Evolutionary conservation across 1,139 yeast genomes (phyloP), one percentile per base, ranked within the genome.

Genomic region (Barnettozyma hawaiiensis): DNA sequence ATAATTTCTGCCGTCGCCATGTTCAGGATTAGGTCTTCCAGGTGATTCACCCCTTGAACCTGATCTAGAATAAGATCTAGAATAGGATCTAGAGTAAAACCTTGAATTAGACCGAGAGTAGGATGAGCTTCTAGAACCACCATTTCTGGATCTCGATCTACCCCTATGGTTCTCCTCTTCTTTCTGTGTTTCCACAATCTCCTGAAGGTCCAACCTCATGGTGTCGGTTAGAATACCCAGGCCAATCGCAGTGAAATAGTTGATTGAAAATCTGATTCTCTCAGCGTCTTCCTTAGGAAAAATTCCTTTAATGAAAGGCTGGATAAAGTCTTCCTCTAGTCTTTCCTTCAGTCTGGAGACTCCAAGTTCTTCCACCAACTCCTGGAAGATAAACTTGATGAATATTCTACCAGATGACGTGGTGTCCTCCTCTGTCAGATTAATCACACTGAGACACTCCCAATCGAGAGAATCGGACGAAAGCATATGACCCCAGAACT

Each of bases 211-310:
- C 10, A 67, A 71, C 63, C 98, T 74, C 95, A 89, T 84, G 10
- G 67, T 75, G 39, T 87, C 96, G 0, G 97, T 90, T 46, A 92
- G 60, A 2, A 75, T 72, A 39, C 97, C 97, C 42, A 90, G 62
- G 0, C 95, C 95, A 52, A 92, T 87, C 2, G 97, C 96, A 0
- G 97, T 90, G 63, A 90, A 92, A 60, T 74, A 92, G 58, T 92
- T 92, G 59, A 90, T 87, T 2, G 95, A 76, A 59, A 89, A 92
- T 46, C 94, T 67, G 11, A 81, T 65, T 45, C 80, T 70, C n/a
- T 82, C 86, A 0, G 74, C 67, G 49, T 73, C 71, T 19, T 57
- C 57, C 2, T 41, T 43, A 29, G 77, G 69, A 54, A 66, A 57
- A 44, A 78, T 58, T 6, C 82, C 81, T 15, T 55, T 51, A 23